Evolutionary conservation across 1,284 basidiomycete species (phyloP).

Genomic region (Fistulinella cinereoalba): DNA sequence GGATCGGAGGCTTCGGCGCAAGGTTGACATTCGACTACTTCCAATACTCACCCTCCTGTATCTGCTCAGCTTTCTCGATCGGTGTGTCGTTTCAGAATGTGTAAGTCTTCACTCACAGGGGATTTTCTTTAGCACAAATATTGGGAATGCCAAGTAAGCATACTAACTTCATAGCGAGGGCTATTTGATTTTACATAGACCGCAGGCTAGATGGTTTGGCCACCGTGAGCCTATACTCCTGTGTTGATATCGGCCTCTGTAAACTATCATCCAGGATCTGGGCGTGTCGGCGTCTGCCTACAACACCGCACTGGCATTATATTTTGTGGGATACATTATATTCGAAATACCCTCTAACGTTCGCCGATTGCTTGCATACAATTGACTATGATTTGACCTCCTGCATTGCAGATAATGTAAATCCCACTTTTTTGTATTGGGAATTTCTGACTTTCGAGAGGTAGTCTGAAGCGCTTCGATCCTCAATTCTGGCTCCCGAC

Average conservation of each 20-base stretch:
- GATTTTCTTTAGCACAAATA: too few relatives aligned
- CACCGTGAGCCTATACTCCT: conserved; percentile 31
- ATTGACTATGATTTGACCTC: too few relatives aligned
- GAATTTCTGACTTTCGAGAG: conserved; percentile 3
- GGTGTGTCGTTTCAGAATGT: too few relatives aligned
- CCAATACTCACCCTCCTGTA: conserved; percentile 66
- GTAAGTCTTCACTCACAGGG: too few relatives aligned
- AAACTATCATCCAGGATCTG: conserved; percentile 39
- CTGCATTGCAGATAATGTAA: conserved; percentile 40
- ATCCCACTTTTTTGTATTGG: not conserved
- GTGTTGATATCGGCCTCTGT: not conserved
- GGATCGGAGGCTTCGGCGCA: conserved; percentile 61
- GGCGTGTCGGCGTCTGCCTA: conserved; percentile 48
- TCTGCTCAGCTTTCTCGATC: conserved; percentile 61
- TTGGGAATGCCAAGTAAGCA: too few relatives aligned
- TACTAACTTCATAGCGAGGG: too few relatives aligned
- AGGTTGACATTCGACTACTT: conserved; percentile 62
- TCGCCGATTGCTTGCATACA: conserved; percentile 22
- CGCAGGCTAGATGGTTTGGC: conserved; percentile 41
- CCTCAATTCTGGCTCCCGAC: conserved; percentile 61
- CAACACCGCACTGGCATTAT: conserved; percentile 59
- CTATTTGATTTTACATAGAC: too few relatives aligned
- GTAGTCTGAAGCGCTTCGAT: conserved; percentile 54
- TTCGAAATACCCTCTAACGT: conserved; percentile 73
- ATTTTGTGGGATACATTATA: conserved; percentile 65